Evolutionary conservation across 208 protist genomes (phyloP).

Genomic region (Leishmania arabica): DNA sequence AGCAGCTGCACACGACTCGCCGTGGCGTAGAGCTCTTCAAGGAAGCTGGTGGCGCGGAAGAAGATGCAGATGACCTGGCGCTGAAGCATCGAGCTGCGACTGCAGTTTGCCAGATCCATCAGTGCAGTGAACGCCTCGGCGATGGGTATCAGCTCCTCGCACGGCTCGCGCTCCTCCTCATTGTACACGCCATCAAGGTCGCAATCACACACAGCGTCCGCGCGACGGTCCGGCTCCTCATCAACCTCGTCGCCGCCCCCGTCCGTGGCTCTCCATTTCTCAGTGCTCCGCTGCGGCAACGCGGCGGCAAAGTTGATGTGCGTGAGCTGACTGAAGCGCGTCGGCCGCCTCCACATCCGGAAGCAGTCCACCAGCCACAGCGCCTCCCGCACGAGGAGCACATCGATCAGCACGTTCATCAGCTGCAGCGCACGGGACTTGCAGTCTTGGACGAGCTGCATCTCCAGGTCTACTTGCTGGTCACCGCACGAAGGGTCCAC

Average conservation of each 20-base stretch:
- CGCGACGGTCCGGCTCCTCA: not conserved
- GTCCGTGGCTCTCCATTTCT: not conserved
- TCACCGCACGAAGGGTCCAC: conserved; percentile 37
- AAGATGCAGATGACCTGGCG: conserved; percentile 37
- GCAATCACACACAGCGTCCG: not conserved
- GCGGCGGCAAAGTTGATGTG: conserved; percentile 16
- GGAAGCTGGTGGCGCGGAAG: conserved; percentile 40
- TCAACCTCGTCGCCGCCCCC: not conserved
- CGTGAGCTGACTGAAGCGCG: conserved; percentile 27
- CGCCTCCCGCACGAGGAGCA: conserved; percentile 33
- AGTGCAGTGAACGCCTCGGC: conserved; percentile 37
- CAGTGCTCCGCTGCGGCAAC: not conserved
- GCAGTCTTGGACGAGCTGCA: conserved; percentile 40
- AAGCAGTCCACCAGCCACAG: conserved; percentile 43
- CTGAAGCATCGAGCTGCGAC: conserved; percentile 39
- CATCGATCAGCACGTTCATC: conserved; percentile 37
- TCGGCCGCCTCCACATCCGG: conserved; percentile 6
- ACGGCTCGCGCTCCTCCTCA: not conserved
- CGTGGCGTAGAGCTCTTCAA: conserved; percentile 33
- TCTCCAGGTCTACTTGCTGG: conserved; percentile 25
- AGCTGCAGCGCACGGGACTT: conserved; percentile 40
- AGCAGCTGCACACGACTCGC: conserved; percentile 52
- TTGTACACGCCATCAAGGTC: conserved; percentile 4
- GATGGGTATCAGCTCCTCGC: conserved; percentile 18
- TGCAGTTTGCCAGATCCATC: conserved; percentile 32